phyloP scores from a whole-genome alignment of 1,139 yeast genomes.

The Kodamaea arcana region DNA sequence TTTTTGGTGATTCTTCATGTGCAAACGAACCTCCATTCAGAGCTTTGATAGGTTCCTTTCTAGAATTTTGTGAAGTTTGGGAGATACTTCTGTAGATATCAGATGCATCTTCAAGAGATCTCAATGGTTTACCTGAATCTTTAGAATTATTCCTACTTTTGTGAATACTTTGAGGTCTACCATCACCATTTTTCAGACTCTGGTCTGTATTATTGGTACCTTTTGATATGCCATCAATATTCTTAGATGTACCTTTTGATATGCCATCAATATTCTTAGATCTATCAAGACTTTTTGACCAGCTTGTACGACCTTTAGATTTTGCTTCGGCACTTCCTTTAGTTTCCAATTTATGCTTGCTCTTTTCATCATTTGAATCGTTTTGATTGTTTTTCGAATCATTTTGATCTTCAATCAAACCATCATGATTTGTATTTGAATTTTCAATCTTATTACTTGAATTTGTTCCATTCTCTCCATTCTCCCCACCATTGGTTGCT shows the following conservation, averaged over 20 bases:
- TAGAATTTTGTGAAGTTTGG: constrained; percentile 6
- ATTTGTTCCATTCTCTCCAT: too few relatives aligned
- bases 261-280: constrained; percentile 54
- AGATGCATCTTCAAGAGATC: constrained; percentile 13
- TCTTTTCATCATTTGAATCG: background rate
- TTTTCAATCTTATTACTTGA: too few relatives aligned
- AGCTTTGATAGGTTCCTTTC: constrained; percentile 1
- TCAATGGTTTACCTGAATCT: constrained; percentile 10
- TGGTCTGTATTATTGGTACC: too few relatives aligned
- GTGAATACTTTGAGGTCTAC: constrained; percentile 25
- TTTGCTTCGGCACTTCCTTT: background rate
- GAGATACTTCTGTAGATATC: constrained; percentile 14
- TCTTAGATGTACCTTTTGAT: too few relatives aligned
- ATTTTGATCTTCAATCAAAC: too few relatives aligned
- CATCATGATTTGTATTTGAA: too few relatives aligned
- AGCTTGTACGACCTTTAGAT: constrained; percentile 8
- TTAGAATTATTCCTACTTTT: constrained; percentile 15
- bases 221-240: too few relatives aligned
- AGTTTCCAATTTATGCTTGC: background rate
- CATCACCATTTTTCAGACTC: too few relatives aligned
- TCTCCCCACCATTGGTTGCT: too few relatives aligned
- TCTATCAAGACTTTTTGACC: constrained; percentile 36
- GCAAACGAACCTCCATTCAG: constrained; percentile 1
- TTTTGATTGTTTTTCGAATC: too few relatives aligned
- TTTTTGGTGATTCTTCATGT: constrained; percentile 16